Conservation (phyloP, 371 early-diverging fungal genomes). For the Mortierella polycephala region DNA sequence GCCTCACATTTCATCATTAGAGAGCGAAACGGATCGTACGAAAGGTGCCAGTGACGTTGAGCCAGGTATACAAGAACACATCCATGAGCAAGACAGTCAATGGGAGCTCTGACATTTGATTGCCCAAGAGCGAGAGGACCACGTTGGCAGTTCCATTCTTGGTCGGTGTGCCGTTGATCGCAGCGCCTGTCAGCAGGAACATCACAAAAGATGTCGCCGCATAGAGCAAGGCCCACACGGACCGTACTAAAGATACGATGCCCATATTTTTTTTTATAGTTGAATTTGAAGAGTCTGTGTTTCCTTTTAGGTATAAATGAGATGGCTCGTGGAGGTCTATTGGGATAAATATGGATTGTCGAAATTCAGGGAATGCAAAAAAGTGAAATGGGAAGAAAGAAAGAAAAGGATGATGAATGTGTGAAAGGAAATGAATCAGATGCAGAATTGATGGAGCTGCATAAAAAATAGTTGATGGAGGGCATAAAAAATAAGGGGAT, state of each 20-base stretch:
- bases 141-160: constrained; percentile 20
- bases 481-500: too few relatives aligned
- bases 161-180: constrained; percentile 24
- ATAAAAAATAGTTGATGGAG: too few relatives aligned
- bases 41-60: constrained; percentile 35
- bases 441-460: too few relatives aligned
- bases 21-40: constrained; percentile 13
- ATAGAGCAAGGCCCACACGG: constrained; percentile 30
- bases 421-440: neutral
- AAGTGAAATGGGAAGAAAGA: neutral
- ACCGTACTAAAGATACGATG: constrained; percentile 21
- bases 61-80: constrained; percentile 22
- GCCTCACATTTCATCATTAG: too few relatives aligned
- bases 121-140: constrained; percentile 20
- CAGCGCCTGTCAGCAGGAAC: constrained; percentile 15
- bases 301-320: neutral
- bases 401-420: neutral
- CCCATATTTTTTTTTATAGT: neutral
- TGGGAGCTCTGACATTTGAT: constrained; percentile 39
- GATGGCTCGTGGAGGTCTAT: neutral
- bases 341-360: neutral
- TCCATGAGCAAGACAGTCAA: constrained; percentile 20
- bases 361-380: neutral
- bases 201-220: constrained; percentile 16
- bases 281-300: neutral